phyloP scores from a whole-genome alignment of 495 filamentous ascomycete genomes.

The Saxispiralis lemnorum region DNA sequence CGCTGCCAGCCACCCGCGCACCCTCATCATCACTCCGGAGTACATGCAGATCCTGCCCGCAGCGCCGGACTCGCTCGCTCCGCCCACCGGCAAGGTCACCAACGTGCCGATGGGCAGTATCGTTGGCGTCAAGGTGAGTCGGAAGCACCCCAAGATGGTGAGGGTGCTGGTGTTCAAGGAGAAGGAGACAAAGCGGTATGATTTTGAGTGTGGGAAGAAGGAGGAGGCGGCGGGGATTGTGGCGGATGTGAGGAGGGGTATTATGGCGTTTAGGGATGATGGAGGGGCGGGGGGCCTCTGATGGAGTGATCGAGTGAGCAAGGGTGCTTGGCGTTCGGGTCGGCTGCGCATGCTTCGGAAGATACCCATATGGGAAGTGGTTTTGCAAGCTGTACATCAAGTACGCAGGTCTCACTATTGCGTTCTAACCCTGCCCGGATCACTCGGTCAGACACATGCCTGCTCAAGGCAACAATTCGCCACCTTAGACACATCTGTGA shows the following conservation, averaged over 20 bases:
- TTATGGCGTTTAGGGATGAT: too few species aligned
- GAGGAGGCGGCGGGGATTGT: conserved; percentile 82
- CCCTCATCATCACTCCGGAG: conserved; percentile 82
- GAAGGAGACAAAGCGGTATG: conserved; percentile 83
- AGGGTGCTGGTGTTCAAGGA: conserved; percentile 67
- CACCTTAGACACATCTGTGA: too few species aligned
- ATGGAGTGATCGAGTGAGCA: too few species aligned
- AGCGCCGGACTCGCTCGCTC: conserved; percentile 21
- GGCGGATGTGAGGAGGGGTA: conserved; percentile 56
- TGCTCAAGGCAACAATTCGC: too few species aligned
- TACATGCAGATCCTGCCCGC: conserved; percentile 88
- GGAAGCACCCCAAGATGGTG: conserved; percentile 81
- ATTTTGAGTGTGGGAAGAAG: conserved; percentile 72
- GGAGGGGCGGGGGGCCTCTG: too few species aligned
- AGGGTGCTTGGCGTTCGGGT: too few species aligned
- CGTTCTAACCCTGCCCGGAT: too few species aligned
- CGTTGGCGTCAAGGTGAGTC: conserved; percentile 79
- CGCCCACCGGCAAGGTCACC: conserved; percentile 45
- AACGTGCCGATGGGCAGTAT: conserved; percentile 86
- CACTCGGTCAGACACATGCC: too few species aligned
- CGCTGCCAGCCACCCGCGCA: conserved; percentile 62
- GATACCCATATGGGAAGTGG: too few species aligned
- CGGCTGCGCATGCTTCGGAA: too few species aligned
- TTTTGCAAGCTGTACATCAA: too few species aligned
- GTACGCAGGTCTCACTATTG: too few species aligned